Base-by-base conservation (phyloP, 2,329 filamentous ascomycete species). In the Fusarium coicis region DNA sequence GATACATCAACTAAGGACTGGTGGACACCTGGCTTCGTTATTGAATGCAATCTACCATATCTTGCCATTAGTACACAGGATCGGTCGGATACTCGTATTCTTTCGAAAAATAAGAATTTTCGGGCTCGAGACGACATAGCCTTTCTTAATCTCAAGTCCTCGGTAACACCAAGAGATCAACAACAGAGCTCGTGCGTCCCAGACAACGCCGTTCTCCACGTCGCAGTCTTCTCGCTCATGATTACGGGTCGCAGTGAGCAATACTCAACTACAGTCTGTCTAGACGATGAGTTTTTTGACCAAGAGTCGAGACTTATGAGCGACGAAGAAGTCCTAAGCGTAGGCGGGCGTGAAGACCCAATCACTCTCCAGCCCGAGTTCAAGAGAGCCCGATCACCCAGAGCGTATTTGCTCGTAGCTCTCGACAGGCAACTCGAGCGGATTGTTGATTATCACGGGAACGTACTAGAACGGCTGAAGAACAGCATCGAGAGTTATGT, bases 1-100 rank as follows among this genome's bases (percentile, higher is more conserved):
- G 23, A 23, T 4, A 18, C 15, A 8, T 18, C 0, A 0, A 4
- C n/a, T 1, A 18, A 43, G 42, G 42, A 43, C 0, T 43, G 42
- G 42, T 43, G 40, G 40, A 0, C 0, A 0, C 6, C 0, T 4
- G 40, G 40, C 0, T 43, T 43, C 0, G n/a, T 43, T 43, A 18
- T 43, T 0, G 40, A 43, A 2, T 43, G 40, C 1, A 43, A 43
- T 0, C 40, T 43, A 5, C 40, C 40, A 23, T 23, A 43, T 43
- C 40, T 43, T 43, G 40, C 40, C n/a, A 43, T 43, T 4, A 43
- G 40, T 4, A 43, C 40, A 0, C 40, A 43, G 0, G 40, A 43
- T 23, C 40, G n/a, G 0, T 43, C 40, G 6, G 40, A 23, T 11
- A 43, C 40, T 43, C 40, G 40, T 11, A 18, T 1, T 5, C 8